Base-by-base conservation (phyloP, 129 eudicot genomes). In the Logfia minima region DNA sequence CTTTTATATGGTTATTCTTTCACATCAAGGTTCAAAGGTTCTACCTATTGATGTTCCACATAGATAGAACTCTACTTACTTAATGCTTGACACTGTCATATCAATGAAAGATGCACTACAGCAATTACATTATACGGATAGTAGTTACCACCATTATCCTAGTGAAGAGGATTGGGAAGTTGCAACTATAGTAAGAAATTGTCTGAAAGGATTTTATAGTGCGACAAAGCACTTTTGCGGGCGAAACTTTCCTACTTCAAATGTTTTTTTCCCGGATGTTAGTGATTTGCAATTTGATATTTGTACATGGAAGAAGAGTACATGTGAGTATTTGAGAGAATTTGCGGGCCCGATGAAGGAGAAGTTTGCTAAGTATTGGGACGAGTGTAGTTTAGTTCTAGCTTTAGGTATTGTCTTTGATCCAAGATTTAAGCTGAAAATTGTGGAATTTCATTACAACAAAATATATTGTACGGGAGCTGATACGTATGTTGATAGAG, bases 21-120 rank as follows among this genome's bases (percentile, higher is more conserved):
- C n/a, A n/a, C n/a, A n/a, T n/a, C n/a, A 5, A 34, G 37, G 8
- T 34, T 8, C 37, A 34, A 34, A 34, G 2, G 37, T 14, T 1
- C 4, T 66, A 17, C 67, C 24, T 3, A 18, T 66, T 8, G 67
- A 77, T 48, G 66, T 66, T 18, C 34, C 67, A n/a, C 22, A 51
- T 52, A 77, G 26, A 21, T 77, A n/a, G 58, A 77, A 77, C 41
- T 77, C 66, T 26, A 77, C 67, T 4, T 77, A 45, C 39, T 16
- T 7, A 11, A 77, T 77, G 74, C 65, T 66, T 77, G 66, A 52
- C 3, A 18, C 6, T 10, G 63, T 70, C 14, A 31, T 52, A 17
- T 31, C 31, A 1, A 22, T 75, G 79, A 29, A 43, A 63, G 41
- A 75, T 8, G 71, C 41, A 3, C 22, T 75, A 23, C 3, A 31